Evolutionary conservation across 345 rosid species (phyloP).

Genomic region (Murraya koenigii): DNA sequence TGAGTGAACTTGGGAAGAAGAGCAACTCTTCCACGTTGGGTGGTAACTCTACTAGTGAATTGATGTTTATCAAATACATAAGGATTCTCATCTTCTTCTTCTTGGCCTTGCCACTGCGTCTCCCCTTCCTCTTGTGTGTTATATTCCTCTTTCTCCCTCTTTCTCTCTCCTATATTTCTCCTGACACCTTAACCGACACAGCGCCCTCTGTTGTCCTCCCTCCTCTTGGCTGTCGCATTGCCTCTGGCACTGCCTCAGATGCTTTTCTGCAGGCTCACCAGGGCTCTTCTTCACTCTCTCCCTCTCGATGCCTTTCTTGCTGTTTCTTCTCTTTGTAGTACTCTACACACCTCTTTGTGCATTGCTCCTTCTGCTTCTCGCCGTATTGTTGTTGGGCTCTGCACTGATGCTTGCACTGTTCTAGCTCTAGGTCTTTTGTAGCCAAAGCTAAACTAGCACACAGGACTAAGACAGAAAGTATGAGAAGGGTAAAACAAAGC

Average conservation of each 20-base stretch:
- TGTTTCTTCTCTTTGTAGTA: conserved; percentile 24
- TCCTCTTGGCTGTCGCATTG: conserved; percentile 20
- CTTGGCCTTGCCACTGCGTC: not conserved
- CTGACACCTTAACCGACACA: conserved; percentile 32
- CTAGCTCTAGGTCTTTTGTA: conserved; percentile 39
- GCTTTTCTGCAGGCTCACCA: conserved; percentile 15
- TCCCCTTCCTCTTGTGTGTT: not conserved
- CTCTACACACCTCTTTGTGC: conserved; percentile 33
- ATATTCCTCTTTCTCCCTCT: not conserved
- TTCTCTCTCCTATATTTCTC: conserved; percentile 13
- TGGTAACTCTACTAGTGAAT: conserved; percentile 13
- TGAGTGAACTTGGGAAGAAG: conserved; percentile 35
- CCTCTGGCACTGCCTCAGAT: conserved; percentile 29
- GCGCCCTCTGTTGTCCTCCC: conserved; percentile 10
- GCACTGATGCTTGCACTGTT: conserved; percentile 53
- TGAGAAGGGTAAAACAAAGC: conserved; percentile 1
- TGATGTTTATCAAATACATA: conserved; percentile 32
- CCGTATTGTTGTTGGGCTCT: conserved; percentile 27
- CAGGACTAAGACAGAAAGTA: conserved; percentile 24
- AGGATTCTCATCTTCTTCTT: conserved; percentile 24
- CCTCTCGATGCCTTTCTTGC: conserved; percentile 4
- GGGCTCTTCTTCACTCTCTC: not conserved
- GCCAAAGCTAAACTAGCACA: conserved; percentile 27
- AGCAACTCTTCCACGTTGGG: conserved; percentile 28
- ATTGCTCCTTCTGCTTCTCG: conserved; percentile 24